phyloP scores from a whole-genome alignment of 2,329 filamentous ascomycete genomes.

The Aspergillus clavatus region DNA sequence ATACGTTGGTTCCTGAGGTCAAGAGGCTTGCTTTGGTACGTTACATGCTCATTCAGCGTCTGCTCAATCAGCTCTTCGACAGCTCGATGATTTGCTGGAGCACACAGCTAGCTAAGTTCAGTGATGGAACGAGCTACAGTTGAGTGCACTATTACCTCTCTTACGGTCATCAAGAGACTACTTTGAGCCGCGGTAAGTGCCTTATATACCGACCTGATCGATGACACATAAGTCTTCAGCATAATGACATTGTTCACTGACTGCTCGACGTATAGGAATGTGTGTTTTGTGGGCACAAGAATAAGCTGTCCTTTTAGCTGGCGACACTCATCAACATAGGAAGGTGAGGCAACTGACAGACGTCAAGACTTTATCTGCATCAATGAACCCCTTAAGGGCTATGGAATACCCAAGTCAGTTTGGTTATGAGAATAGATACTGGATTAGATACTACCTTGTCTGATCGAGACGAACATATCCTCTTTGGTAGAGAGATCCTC shows the following conservation, averaged over 20 bases:
- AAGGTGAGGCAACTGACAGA: conserved; percentile 47
- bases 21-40: conserved; percentile 70
- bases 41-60: conserved; percentile 75
- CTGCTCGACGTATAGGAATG: conserved; percentile 67
- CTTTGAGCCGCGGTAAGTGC: conserved; percentile 62
- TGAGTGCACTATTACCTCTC: conserved; percentile 43
- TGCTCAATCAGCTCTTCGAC: conserved; percentile 62
- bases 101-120: conserved; percentile 52
- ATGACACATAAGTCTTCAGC: conserved; percentile 73
- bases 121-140: neutral
- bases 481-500: conserved; percentile 77
- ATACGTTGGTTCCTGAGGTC: conserved; percentile 85
- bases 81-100: conserved; percentile 55
- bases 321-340: neutral
- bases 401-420: conserved; percentile 5
- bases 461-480: conserved; percentile 74
- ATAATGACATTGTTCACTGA: conserved; percentile 82
- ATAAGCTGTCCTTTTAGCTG: conserved; percentile 57
- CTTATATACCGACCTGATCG: conserved; percentile 63
- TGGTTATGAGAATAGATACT: neutral
- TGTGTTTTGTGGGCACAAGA: conserved; percentile 62
- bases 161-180: conserved; percentile 62
- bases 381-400: conserved; percentile 70
- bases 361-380: conserved; percentile 75
- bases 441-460: conserved; percentile 51